Base-by-base conservation (phyloP, 1,284 basidiomycete species). In the Pyrrhoderma lamaoense region DNA sequence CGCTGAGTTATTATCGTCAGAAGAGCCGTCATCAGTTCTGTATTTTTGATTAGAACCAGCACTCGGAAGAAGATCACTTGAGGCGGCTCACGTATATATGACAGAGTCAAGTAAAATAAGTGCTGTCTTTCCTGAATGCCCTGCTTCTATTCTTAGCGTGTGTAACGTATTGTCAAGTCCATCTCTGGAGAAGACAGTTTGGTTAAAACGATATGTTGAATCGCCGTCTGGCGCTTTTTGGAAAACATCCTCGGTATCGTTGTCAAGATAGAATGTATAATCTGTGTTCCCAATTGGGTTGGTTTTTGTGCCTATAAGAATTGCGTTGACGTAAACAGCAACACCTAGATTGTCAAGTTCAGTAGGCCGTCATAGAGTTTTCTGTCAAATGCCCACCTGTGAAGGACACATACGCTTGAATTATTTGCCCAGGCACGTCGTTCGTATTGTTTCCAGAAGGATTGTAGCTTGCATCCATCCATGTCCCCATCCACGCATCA, bases 381-480 rank as follows among this genome's bases (percentile, higher is more conserved):
- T 22, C n/a, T 14, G 21, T 27, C 9, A 9, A 25, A 13, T 18
- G n/a, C 49, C 40, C 40, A 55, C 53, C 53, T 23, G 21, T 25
- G 45, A 55, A 55, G 8, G 37, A 27, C 13, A 36, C 43, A 13
- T 43, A 47, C 8, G 53, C 53, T 18, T 23, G 19, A 11, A 51
- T 43, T 25, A 55, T 54, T 18, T 50, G 43, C 9, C 51, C 51
- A 16, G 45, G 37, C 5, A 46, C 51, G 14, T 21, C 42, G 31
- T 48, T 53, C 2, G 40, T 34, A 11, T 16, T 21, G 7, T 36
- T 38, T 8, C 44, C 49, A 4, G 18, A 23, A 14, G 45, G 47
- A 22, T 55, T 45, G 45, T 47, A 55, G 5, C 49, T 47, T 13
- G 49, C 43, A 25, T 55, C 49, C 18, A 31, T 35, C 53, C 53